phyloP scores from a whole-genome alignment of 2,329 filamentous ascomycete species.

The Fusarium irregulare region DNA sequence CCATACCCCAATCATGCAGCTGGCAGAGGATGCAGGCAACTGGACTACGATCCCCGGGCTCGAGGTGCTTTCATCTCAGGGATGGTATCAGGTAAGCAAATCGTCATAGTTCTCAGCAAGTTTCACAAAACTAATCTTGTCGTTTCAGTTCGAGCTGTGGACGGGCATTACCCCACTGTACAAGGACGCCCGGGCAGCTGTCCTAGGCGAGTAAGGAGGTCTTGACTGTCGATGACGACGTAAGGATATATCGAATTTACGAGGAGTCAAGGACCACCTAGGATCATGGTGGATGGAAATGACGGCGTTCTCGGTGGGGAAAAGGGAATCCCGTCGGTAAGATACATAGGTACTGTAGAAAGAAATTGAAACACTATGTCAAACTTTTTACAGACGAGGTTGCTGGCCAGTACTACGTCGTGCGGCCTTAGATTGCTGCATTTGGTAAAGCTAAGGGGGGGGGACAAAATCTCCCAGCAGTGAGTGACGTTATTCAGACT shows the following conservation, averaged over 20 bases:
- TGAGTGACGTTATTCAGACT: slow-evolving; percentile 36
- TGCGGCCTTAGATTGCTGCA: slow-evolving; percentile 11
- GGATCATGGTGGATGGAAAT: not conserved
- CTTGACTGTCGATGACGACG: not conserved
- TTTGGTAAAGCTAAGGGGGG: slow-evolving; percentile 16
- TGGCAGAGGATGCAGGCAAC: slow-evolving; percentile 76
- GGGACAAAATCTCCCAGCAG: slow-evolving; percentile 1
- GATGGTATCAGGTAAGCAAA: slow-evolving; percentile 79
- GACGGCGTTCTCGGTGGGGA: slow-evolving; percentile 23
- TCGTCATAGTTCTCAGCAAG: not conserved
- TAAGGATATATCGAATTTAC: not conserved
- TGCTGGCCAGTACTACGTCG: slow-evolving; percentile 2
- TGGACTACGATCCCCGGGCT: slow-evolving; percentile 89
- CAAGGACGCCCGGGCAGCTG: slow-evolving; percentile 71
- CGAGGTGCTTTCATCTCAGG: slow-evolving; percentile 90
- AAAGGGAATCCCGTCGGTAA: slow-evolving; percentile 2
- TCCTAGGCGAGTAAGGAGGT: slow-evolving; percentile 54
- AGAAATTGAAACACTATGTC: slow-evolving; percentile 6
- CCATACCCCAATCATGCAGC: slow-evolving; percentile 84
- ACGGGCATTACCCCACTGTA: slow-evolving; percentile 83
- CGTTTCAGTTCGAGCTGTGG: slow-evolving; percentile 79
- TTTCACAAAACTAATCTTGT: slow-evolving; percentile 33
- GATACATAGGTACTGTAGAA: not conserved
- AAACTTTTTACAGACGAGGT: not conserved
- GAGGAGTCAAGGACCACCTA: not conserved